These are phyloP conservation scores for Eucalyptus erythrocorys DNA, from an alignment of 345 rosid genomes.

Conservation along the genomic window DNA sequence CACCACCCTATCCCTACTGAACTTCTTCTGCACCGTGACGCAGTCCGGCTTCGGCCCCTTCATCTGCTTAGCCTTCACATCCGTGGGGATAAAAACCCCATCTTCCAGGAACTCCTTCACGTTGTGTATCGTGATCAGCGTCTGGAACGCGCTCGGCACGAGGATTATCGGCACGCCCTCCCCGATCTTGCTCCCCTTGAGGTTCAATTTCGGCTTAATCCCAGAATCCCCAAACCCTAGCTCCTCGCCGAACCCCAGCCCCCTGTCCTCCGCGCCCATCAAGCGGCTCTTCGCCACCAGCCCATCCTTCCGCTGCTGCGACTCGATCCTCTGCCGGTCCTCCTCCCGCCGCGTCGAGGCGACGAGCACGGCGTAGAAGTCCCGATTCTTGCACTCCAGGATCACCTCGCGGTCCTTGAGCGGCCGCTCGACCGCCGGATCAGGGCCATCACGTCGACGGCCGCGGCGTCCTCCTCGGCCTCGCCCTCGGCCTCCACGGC, in stretches of 20 bases:
- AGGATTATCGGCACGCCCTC: slow-evolving; percentile 93
- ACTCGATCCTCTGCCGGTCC: slow-evolving; percentile 83
- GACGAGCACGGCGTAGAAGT: slow-evolving; percentile 67
- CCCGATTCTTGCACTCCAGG: slow-evolving; percentile 62
- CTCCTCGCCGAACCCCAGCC: slow-evolving; percentile 57
- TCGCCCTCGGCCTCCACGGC: background rate
- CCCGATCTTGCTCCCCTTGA: slow-evolving; percentile 73
- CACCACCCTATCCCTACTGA: slow-evolving; percentile 82
- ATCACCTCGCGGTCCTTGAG: slow-evolving; percentile 66
- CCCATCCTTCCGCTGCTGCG: slow-evolving; percentile 93
- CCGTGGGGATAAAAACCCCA: slow-evolving; percentile 73
- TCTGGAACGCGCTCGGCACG: slow-evolving; percentile 92
- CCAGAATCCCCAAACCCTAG: slow-evolving; percentile 36
- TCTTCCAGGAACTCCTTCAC: slow-evolving; percentile 94
- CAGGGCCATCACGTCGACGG: slow-evolving; percentile 12
- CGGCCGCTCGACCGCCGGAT: slow-evolving; percentile 57
- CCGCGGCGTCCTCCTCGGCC: background rate
- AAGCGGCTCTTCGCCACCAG: slow-evolving; percentile 81
- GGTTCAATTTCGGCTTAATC: slow-evolving; percentile 48
- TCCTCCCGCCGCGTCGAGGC: slow-evolving; percentile 75
- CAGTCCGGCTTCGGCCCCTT: slow-evolving; percentile 80
- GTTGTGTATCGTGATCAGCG: slow-evolving; percentile 78
- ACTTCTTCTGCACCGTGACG: slow-evolving; percentile 94
- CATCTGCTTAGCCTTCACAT: slow-evolving; percentile 87
- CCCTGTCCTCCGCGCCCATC: slow-evolving; percentile 83